Evolutionary conservation across 2,329 filamentous ascomycete genomes (phyloP).

Genomic region (Penicillium rolfsii): DNA sequence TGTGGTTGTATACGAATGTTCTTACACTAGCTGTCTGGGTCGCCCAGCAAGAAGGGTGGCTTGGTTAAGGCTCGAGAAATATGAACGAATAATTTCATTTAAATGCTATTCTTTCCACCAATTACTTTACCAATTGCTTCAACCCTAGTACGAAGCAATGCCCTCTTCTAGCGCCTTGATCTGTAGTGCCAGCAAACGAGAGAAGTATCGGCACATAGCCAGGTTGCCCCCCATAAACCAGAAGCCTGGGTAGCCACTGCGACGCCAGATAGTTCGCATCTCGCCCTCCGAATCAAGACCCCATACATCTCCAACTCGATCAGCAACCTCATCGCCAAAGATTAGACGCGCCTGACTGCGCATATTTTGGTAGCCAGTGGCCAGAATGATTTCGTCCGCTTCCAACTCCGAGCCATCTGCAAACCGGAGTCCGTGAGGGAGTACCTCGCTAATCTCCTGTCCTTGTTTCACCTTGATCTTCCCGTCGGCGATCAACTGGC

Average conservation of each 20-base stretch:
- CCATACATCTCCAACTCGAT: conserved; percentile 64
- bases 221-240: conserved; percentile 71
- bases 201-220: conserved; percentile 65
- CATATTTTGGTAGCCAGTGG: conserved; percentile 68
- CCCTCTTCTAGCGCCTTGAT: conserved; percentile 51
- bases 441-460: conserved; percentile 59
- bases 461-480: conserved; percentile 68
- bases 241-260: conserved; percentile 65
- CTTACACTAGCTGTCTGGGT: conserved; percentile 39
- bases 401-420: conserved; percentile 62
- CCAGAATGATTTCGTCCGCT: conserved; percentile 67
- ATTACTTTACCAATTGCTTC: neutral
- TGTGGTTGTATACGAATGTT: conserved; percentile 35
- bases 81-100: neutral
- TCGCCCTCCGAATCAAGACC: conserved; percentile 61
- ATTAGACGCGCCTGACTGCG: conserved; percentile 61
- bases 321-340: conserved; percentile 65
- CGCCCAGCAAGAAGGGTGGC: conserved; percentile 35
- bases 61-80: conserved; percentile 7
- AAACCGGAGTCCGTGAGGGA: conserved; percentile 54
- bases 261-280: conserved; percentile 63
- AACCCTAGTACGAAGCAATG: conserved; percentile 19
- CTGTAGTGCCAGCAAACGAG: conserved; percentile 55
- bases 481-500: conserved; percentile 64
- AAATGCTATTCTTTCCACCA: neutral